These are phyloP conservation scores for Mycena sanguinolenta DNA, from an alignment of 768 basidiomycete species.

Conservation along the genomic window DNA sequence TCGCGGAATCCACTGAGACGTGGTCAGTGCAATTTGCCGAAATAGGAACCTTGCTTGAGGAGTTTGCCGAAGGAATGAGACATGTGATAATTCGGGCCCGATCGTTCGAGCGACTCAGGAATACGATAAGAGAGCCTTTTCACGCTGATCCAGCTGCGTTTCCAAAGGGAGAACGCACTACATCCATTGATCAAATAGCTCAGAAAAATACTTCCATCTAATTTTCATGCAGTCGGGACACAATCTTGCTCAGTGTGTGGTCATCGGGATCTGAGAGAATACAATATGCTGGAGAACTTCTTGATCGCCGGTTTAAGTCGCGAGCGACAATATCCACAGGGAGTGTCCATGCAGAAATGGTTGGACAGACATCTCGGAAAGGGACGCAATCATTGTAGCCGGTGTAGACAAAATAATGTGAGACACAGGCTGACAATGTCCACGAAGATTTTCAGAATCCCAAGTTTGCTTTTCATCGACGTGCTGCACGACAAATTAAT, in stretches of 20 bases:
- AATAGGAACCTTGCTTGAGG: too few species aligned
- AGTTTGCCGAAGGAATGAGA: background rate
- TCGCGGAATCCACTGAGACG: background rate
- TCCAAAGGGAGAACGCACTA: background rate
- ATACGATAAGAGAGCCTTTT: too few species aligned
- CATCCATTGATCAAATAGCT: background rate
- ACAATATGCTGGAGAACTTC: background rate
- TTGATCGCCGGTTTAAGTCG: background rate
- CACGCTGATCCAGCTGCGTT: background rate
- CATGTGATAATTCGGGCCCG: background rate
- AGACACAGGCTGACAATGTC: too few species aligned
- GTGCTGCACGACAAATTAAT: too few species aligned
- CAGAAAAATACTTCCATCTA: background rate
- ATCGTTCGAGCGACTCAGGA: too few species aligned
- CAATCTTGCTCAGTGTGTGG: background rate
- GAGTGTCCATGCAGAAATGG: too few species aligned
- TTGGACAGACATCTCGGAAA: too few species aligned
- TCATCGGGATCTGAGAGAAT: background rate
- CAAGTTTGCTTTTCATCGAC: too few species aligned
- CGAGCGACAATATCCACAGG: too few species aligned
- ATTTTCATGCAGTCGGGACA: background rate
- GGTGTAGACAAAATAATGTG: too few species aligned
- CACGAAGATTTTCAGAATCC: too few species aligned
- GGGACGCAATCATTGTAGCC: too few species aligned
- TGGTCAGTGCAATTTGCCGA: background rate